Evolutionary conservation across 495 filamentous ascomycete species (phyloP).

Genomic region (Entonaema liquescens): DNA sequence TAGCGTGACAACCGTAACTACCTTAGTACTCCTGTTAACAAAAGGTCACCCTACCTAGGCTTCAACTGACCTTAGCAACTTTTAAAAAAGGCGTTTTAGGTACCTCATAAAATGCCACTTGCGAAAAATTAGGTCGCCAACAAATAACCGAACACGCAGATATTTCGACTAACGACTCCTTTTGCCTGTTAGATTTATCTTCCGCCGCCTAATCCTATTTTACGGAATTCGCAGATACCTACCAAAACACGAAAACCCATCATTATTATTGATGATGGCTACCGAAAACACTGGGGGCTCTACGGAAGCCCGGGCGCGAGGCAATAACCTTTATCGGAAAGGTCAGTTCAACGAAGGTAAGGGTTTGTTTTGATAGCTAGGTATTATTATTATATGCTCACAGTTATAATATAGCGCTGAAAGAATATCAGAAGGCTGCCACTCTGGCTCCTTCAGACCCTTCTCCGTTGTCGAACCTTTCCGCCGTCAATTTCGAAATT

Average conservation of each 20-base stretch:
- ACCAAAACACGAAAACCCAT: neutral
- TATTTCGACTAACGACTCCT: too few relatives aligned
- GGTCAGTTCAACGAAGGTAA: conserved; percentile 8
- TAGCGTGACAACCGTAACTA: too few relatives aligned
- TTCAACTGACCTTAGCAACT: too few relatives aligned
- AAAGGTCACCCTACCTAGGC: too few relatives aligned
- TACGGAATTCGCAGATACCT: neutral
- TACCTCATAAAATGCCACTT: too few relatives aligned
- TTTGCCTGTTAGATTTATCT: neutral
- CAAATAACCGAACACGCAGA: too few relatives aligned
- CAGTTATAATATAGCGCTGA: conserved; percentile 28
- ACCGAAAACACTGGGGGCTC: neutral
- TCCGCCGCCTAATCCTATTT: neutral
- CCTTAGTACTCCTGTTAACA: too few relatives aligned
- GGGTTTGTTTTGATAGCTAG: neutral
- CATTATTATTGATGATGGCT: conserved; percentile 1
- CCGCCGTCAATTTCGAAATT: conserved; percentile 46
- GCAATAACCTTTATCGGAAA: conserved; percentile 15
- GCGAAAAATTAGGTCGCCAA: too few relatives aligned
- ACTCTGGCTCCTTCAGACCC: conserved; percentile 38
- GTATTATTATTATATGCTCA: neutral
- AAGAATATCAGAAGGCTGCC: conserved; percentile 43
- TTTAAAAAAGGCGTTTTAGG: too few relatives aligned
- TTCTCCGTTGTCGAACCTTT: conserved; percentile 48
- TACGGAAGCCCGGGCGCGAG: conserved; percentile 6